Evolutionary conservation across 164 flowering plant genomes (phyloP).

Genomic region (Chimonanthus salicifolius): DNA sequence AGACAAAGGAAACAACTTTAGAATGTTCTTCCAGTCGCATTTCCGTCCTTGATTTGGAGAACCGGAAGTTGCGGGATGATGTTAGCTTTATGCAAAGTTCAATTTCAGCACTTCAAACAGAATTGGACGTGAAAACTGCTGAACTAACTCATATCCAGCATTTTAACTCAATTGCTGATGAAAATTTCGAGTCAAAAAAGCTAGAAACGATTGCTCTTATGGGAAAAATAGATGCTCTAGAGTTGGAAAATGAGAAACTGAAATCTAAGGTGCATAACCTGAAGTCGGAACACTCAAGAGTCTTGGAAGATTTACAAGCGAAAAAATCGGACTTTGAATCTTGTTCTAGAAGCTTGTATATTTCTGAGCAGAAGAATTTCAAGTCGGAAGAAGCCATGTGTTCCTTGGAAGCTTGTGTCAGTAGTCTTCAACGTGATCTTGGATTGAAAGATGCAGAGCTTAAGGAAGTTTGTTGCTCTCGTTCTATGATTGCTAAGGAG

Average conservation of each 20-base stretch:
- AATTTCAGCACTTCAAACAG: constrained; percentile 24
- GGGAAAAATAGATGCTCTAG: constrained; percentile 21
- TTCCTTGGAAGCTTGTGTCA: constrained; percentile 39
- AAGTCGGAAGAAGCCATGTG: constrained; percentile 34
- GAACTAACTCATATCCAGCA: constrained; percentile 18
- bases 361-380: constrained; percentile 27
- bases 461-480: constrained; percentile 28
- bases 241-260: constrained; percentile 35
- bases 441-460: constrained; percentile 31
- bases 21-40: constrained; percentile 25
- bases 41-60: constrained; percentile 25
- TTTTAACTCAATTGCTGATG: constrained; percentile 1
- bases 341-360: constrained; percentile 16
- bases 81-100: constrained; percentile 25
- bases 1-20: constrained; percentile 34
- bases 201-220: background rate
- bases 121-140: constrained; percentile 32
- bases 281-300: constrained; percentile 27
- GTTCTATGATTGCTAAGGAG: constrained; percentile 30
- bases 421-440: constrained; percentile 32
- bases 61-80: constrained; percentile 27
- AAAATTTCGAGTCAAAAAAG: constrained; percentile 3
- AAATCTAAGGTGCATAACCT: constrained; percentile 28
- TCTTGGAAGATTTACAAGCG: constrained; percentile 39
- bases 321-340: constrained; percentile 36